Evolutionary conservation across 2,329 filamentous ascomycete genomes (phyloP).

Genomic region (Cladophialophora bantiana): DNA sequence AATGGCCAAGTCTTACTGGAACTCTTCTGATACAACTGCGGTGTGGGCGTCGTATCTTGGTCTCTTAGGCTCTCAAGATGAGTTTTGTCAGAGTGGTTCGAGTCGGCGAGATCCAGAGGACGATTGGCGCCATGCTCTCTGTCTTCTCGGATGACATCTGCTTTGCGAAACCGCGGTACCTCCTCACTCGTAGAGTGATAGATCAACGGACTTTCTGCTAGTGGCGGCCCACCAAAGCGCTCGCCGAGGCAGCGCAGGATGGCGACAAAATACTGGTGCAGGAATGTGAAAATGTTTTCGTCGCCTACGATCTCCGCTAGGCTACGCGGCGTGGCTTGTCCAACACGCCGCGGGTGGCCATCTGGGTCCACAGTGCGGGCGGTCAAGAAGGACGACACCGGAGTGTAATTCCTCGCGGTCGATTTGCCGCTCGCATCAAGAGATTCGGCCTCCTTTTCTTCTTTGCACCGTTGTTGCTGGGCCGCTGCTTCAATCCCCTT

Average conservation of each 20-base stretch:
- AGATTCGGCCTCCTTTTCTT: conserved; percentile 43
- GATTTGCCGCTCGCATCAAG: conserved; percentile 16
- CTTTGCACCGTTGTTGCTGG: conserved; percentile 53
- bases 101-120: background rate
- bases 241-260: conserved; percentile 56
- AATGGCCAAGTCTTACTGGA: conserved; percentile 16
- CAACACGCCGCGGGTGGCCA: conserved; percentile 60
- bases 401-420: conserved; percentile 54
- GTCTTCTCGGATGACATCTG: conserved; percentile 13
- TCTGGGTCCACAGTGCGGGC: conserved; percentile 63
- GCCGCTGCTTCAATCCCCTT: conserved; percentile 58
- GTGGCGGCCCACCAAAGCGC: conserved; percentile 54
- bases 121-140: background rate
- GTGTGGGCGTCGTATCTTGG: conserved; percentile 30
- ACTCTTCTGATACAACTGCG: conserved; percentile 17
- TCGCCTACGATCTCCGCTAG: conserved; percentile 66
- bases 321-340: conserved; percentile 62
- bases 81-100: background rate
- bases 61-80: conserved; percentile 31
- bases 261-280: conserved; percentile 63
- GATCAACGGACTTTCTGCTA: conserved; percentile 52
- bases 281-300: conserved; percentile 64
- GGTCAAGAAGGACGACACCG: conserved; percentile 65
- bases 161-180: conserved; percentile 22
- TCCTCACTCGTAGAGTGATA: conserved; percentile 46